These are phyloP conservation scores for Clitopilus hobsonii DNA, from an alignment of 768 basidiomycete genomes.

Conservation along the genomic window DNA sequence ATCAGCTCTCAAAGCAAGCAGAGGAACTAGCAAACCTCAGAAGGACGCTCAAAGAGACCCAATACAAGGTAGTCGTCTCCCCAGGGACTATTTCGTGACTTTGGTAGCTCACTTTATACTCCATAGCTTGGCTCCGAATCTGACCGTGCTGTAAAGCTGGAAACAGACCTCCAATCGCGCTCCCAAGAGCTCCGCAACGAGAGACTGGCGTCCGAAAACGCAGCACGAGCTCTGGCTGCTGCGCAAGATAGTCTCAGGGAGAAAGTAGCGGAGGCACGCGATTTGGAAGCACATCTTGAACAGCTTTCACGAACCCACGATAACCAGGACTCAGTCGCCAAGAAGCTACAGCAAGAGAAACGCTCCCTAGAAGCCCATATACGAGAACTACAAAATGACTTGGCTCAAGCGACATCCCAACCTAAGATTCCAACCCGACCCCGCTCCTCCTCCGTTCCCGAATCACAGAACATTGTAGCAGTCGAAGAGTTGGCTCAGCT, in stretches of 20 bases:
- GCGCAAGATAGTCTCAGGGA: constrained; percentile 48
- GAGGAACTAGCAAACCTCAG: constrained; percentile 38
- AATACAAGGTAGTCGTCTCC: constrained; percentile 34
- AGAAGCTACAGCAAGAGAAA: constrained; percentile 58
- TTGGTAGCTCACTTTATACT: constrained; percentile 7
- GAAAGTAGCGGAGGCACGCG: constrained; percentile 43
- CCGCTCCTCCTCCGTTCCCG: constrained; percentile 58
- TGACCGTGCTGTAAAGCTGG: constrained; percentile 49
- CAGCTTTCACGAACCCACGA: constrained; percentile 51
- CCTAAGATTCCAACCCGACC: constrained; percentile 33
- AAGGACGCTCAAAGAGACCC: constrained; percentile 35
- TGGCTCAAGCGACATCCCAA: constrained; percentile 24
- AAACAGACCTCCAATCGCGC: constrained; percentile 41
- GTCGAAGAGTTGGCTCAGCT: constrained; percentile 53
- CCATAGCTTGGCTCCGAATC: constrained; percentile 53
- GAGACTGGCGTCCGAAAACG: constrained; percentile 46
- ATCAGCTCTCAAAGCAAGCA: constrained; percentile 35
- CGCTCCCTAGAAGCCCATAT: constrained; percentile 49
- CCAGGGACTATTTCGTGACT: neutral
- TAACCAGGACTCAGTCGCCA: constrained; percentile 31
- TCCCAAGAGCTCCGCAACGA: constrained; percentile 57
- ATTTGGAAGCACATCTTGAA: constrained; percentile 55
- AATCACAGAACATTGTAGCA: constrained; percentile 41
- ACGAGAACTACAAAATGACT: constrained; percentile 48
- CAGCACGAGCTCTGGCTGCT: constrained; percentile 39